phyloP scores from a whole-genome alignment of 306 rosid species.

The Calophaca sinica region DNA sequence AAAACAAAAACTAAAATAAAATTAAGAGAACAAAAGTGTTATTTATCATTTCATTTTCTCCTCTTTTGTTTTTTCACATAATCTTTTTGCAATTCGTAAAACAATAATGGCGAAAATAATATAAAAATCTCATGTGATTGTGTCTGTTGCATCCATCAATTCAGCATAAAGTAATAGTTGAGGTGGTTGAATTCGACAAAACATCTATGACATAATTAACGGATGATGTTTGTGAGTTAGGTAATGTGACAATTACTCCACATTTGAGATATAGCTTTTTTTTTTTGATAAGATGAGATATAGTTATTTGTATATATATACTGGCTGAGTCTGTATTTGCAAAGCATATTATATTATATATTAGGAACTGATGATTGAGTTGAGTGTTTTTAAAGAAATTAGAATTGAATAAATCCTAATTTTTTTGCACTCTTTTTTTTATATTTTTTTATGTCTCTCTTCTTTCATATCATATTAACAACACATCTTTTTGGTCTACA shows the following conservation, averaged over 20 bases:
- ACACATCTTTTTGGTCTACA: too few species aligned
- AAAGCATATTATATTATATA: constrained; percentile 8
- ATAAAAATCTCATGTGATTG: not conserved
- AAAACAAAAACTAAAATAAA: too few species aligned
- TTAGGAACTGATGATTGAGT: constrained; percentile 38
- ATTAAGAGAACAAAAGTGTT: too few species aligned
- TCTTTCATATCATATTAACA: too few species aligned
- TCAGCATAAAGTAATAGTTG: constrained; percentile 6
- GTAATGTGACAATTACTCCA: constrained; percentile 40
- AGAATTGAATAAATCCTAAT: too few species aligned
- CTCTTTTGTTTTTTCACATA: too few species aligned
- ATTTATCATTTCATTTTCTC: too few species aligned
- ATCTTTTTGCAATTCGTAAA: not conserved
- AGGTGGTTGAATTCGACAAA: constrained; percentile 37
- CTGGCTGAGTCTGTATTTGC: not conserved
- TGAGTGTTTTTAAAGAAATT: constrained; percentile 9
- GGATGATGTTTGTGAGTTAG: constrained; percentile 39
- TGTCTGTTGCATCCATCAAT: constrained; percentile 34
- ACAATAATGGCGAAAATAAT: too few species aligned
- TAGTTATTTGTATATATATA: not conserved
- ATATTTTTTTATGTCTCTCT: too few species aligned
- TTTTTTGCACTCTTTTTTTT: too few species aligned
- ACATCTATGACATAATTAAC: constrained; percentile 34
- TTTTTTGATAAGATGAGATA: too few species aligned
- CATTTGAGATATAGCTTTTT: not conserved